These are phyloP conservation scores for Paecilomyces sp. DNA, from an alignment of 2,329 filamentous ascomycete genomes.

Conservation along the genomic window DNA sequence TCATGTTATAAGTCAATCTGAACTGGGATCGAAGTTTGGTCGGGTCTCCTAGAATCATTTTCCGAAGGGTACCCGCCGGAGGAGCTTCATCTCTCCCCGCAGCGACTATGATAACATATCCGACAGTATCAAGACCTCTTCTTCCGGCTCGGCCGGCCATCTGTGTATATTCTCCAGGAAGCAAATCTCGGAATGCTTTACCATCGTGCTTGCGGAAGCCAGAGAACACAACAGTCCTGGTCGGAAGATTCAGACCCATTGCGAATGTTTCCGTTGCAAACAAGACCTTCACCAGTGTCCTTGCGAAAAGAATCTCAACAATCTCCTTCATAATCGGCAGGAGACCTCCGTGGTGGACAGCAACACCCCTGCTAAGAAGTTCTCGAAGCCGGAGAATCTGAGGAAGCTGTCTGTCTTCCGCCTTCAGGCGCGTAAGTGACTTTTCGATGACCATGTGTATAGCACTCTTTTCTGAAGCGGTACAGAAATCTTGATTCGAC, in stretches of 20 bases:
- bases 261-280: conserved; percentile 98
- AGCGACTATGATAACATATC: conserved; percentile 86
- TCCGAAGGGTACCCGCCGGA: conserved; percentile 70
- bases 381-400: conserved; percentile 86
- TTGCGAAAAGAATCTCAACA: conserved; percentile 92
- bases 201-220: conserved; percentile 96
- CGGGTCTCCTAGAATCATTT: conserved; percentile 94
- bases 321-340: conserved; percentile 96
- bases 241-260: conserved; percentile 95
- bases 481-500: conserved; percentile 92
- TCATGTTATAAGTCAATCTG: conserved; percentile 98
- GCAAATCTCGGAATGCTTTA: conserved; percentile 78
- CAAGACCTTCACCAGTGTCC: conserved; percentile 89
- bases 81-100: conserved; percentile 80
- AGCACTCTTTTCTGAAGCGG: conserved; percentile 85
- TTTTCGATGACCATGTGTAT: conserved; percentile 98
- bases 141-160: conserved; percentile 95
- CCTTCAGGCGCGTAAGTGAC: conserved; percentile 82
- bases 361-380: conserved; percentile 78
- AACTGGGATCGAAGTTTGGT: conserved; percentile 95
- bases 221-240: conserved; percentile 93
- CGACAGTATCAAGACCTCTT: conserved; percentile 84
- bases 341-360: conserved; percentile 91
- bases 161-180: conserved; percentile 95
- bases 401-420: conserved; percentile 81